phyloP scores from a whole-genome alignment of 75 land plant species.

The Cunninghamia lanceolata region DNA sequence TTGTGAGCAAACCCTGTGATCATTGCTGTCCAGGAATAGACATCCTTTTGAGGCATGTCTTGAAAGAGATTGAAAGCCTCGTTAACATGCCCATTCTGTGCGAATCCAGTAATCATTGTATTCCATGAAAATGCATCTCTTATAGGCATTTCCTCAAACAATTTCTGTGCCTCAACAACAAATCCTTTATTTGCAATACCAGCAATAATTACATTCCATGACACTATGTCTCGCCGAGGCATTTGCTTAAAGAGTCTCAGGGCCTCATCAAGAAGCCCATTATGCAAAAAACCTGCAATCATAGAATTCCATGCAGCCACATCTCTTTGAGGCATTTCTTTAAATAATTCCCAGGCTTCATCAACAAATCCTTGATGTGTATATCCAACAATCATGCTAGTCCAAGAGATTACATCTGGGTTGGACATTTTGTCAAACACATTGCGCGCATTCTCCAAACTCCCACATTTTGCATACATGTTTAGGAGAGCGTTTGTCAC shows the following conservation, averaged over 20 bases:
- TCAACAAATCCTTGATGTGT: slow-evolving; percentile 45
- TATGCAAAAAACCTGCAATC: neutral
- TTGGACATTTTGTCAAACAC: slow-evolving; percentile 48
- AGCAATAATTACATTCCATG: neutral
- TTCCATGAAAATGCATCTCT: neutral
- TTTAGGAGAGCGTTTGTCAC: slow-evolving; percentile 49
- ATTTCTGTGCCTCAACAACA: neutral
- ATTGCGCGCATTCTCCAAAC: slow-evolving; percentile 36
- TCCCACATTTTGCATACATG: slow-evolving; percentile 65
- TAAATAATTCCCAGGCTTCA: slow-evolving; percentile 49
- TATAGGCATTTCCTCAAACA: neutral
- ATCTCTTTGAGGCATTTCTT: slow-evolving; percentile 25
- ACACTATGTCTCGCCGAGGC: neutral
- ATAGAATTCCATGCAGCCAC: neutral
- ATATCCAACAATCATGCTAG: slow-evolving; percentile 65
- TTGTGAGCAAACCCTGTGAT: neutral
- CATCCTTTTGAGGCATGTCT: neutral
- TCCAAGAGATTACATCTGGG: slow-evolving; percentile 60
- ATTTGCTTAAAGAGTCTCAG: neutral
- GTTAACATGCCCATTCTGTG: neutral
- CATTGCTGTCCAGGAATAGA: neutral
- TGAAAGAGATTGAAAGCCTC: neutral
- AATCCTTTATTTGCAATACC: neutral
- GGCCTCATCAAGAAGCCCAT: neutral
- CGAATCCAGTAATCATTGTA: neutral